Percentiles rank a stretch among this genome's conserved stretches.
Conservation (phyloP, 208 protist genomes). For the Porcisia hertigi region DNA sequence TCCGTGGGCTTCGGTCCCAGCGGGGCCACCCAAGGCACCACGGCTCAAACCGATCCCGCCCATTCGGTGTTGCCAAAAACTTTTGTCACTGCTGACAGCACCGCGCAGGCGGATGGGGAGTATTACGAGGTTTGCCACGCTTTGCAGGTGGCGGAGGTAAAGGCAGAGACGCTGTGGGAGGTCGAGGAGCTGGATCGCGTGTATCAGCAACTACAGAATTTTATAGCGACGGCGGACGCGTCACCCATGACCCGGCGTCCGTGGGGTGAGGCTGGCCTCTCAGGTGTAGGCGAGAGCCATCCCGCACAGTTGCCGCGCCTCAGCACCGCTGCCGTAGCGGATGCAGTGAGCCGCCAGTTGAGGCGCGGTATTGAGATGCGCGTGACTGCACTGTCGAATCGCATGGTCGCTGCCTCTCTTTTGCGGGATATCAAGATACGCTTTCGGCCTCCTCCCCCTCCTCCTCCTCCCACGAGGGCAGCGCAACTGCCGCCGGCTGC, state of each 20-base stretch:
- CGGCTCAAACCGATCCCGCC: background rate
- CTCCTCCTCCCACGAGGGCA: too few relatives aligned
- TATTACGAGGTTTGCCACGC: conserved; percentile 32
- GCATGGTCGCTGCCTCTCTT: conserved; percentile 1
- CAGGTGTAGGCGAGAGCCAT: too few relatives aligned
- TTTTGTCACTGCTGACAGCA: background rate
- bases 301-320: background rate
- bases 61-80: background rate
- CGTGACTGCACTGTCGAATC: conserved; percentile 15
- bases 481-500: background rate
- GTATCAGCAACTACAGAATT: conserved; percentile 4
- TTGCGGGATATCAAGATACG: conserved; percentile 4
- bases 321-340: conserved; percentile 22
- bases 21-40: background rate
- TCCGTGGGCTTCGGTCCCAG: background rate
- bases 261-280: background rate
- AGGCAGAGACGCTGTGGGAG: conserved; percentile 27
- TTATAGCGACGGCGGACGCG: background rate
- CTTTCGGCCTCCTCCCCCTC: background rate
- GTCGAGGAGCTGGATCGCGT: conserved; percentile 19
- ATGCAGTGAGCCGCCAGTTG: conserved; percentile 17
- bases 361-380: conserved; percentile 17
- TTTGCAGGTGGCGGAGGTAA: conserved; percentile 27
- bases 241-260: too few relatives aligned
- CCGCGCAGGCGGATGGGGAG: conserved; percentile 7